Base-by-base conservation (phyloP, 2,329 filamentous ascomycete species). In the Fusarium buxicola region DNA sequence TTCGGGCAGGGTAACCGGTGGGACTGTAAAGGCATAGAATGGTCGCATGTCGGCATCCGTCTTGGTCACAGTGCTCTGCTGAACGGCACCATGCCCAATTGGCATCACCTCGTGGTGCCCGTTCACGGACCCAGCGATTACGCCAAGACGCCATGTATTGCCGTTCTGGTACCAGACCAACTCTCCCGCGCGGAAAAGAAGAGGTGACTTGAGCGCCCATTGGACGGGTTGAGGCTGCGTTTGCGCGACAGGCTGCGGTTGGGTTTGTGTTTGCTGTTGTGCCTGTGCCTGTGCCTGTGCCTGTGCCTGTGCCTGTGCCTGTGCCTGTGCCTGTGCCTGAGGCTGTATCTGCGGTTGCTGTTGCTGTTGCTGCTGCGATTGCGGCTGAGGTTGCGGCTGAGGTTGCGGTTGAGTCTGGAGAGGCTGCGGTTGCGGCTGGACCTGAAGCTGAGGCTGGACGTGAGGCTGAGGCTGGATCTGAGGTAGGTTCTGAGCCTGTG, bases 11-110 rank as follows among this genome's bases (percentile, higher is more conserved):
- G 70, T 69, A 8, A 83, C 76, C 2, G 74, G 72, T 0, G 82
- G 82, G 1, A 84, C 81, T 10, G 79, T 83, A 55, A 83, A 84
- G 10, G 82, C 81, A 34, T 83, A 75, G 60, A 83, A 84, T 2
- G 82, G 82, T 3, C 82, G 77, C 64, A 84, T 76, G 15, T 82
- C 79, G 5, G 63, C 68, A 40, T 78, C 75, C 0, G 68, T 43
- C 56, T 81, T 82, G 30, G 69, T 62, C 6, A 81, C 74, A 16
- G 74, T 72, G 25, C 74, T 72, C 40, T 81, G 76, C 15, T 69
- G 75, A 7, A 79, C 74, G 7, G 75, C 55, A 27, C 70, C 72
- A 54, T 81, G 77, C 8, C 75, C 76, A 30, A 80, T 75, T 15
- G 79, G 80, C n/a, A 80, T 74, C 28, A 82, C 67, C 50, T 77